Evolutionary conservation across 331 rosid species (phyloP).

Genomic region (Malus hybrid): DNA sequence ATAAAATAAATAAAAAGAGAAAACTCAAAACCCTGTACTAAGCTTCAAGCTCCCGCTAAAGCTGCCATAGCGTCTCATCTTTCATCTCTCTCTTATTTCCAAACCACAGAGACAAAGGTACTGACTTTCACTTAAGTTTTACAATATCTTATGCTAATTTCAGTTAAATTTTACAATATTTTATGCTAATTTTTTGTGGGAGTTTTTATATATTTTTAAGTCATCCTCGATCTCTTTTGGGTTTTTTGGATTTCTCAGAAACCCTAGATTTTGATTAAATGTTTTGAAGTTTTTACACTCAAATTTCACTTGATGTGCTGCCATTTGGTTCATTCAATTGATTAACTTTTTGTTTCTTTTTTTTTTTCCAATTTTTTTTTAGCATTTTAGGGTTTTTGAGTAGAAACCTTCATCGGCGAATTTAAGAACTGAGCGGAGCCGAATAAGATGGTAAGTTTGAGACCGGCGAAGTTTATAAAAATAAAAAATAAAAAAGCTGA

Average conservation of each 20-base stretch:
- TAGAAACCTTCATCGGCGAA: neutral
- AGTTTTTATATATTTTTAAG: neutral
- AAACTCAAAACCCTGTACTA: no score
- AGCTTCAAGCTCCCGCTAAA: no score
- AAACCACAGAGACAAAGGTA: neutral
- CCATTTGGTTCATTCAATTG: neutral
- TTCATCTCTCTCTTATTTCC: no score
- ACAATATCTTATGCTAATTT: neutral
- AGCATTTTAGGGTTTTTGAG: neutral
- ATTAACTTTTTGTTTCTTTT: neutral
- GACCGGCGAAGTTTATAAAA: neutral
- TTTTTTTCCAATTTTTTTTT: neutral
- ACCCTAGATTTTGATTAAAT: neutral
- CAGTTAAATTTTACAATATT: neutral
- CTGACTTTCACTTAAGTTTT: neutral
- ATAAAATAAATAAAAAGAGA: no score
- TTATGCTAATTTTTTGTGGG: neutral
- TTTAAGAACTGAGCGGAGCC: constrained; percentile 3
- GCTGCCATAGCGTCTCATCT: neutral
- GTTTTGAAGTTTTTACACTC: neutral
- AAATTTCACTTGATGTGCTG: neutral
- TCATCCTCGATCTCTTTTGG: neutral
- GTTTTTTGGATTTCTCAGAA: neutral
- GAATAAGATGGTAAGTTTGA: constrained; percentile 16
- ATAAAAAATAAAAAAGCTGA: no score